These are phyloP conservation scores for Mortierella claussenii DNA, from an alignment of 192 early-diverging fungal genomes.

Conservation along the genomic window DNA sequence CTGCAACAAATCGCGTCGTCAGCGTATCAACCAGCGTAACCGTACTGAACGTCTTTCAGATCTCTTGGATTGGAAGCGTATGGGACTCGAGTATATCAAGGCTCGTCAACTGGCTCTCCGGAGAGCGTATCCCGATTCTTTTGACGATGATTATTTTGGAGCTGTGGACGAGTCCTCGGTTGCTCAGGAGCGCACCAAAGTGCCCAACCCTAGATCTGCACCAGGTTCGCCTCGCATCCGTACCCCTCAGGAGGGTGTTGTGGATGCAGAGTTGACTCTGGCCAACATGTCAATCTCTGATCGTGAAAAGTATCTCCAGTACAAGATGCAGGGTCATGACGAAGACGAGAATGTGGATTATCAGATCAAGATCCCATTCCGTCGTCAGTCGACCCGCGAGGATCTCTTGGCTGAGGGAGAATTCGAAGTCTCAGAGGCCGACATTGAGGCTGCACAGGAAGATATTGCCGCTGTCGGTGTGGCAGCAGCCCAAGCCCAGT, in stretches of 20 bases:
- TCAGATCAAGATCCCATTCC: slow-evolving; percentile 23
- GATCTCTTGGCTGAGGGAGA: too few species aligned
- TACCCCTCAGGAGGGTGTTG: slow-evolving; percentile 42
- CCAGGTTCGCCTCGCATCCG: slow-evolving; percentile 84
- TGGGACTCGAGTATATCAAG: slow-evolving; percentile 98
- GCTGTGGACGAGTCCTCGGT: slow-evolving; percentile 6
- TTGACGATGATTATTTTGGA: slow-evolving; percentile 66
- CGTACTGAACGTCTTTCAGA: slow-evolving; percentile 94
- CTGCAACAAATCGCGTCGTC: slow-evolving; percentile 94
- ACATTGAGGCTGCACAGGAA: slow-evolving; percentile 23
- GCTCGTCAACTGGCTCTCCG: slow-evolving; percentile 93
- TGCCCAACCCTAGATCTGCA: slow-evolving; percentile 89
- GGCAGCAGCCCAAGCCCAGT: slow-evolving; percentile 28
- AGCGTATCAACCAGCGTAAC: slow-evolving; percentile 98
- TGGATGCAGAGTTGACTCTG: slow-evolving; percentile 47
- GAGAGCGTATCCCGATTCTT: slow-evolving; percentile 88
- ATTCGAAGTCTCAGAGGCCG: too few species aligned
- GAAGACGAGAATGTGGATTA: slow-evolving; percentile 22
- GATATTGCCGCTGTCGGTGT: slow-evolving; percentile 10
- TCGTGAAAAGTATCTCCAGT: slow-evolving; percentile 37
- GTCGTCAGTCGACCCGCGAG: background rate
- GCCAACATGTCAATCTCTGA: slow-evolving; percentile 48
- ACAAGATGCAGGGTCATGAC: slow-evolving; percentile 44
- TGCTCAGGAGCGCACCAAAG: slow-evolving; percentile 59
- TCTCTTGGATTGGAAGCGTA: slow-evolving; percentile 97